A percentile compares a stretch with the other conserved stretches of the same genome.
These are phyloP conservation scores for Verticillium dahliae DNA, from an alignment of 2,329 filamentous ascomycete species.

Conservation along the genomic window DNA sequence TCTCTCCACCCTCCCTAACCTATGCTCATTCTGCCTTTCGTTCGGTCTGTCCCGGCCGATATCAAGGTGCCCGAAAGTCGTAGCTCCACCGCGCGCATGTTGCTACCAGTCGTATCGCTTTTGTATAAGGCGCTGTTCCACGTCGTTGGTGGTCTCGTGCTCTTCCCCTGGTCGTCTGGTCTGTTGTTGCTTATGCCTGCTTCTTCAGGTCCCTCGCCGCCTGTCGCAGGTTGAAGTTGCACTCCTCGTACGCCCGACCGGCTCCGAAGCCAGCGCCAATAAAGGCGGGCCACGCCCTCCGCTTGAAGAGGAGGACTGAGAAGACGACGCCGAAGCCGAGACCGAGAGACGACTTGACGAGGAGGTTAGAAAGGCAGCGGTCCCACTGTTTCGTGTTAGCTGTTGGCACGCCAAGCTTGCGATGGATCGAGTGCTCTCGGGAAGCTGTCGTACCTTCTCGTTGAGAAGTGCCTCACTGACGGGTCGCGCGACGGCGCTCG, in stretches of 20 bases:
- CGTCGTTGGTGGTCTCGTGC: constrained; percentile 12
- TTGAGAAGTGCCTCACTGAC: constrained; percentile 97
- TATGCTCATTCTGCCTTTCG: constrained; percentile 4
- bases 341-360: constrained; percentile 94
- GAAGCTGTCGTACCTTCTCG: constrained; percentile 71
- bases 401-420: background rate
- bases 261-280: constrained; percentile 92
- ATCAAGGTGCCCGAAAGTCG: background rate
- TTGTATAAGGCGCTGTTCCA: constrained; percentile 26
- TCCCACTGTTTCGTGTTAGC: constrained; percentile 66
- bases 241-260: constrained; percentile 96
- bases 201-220: constrained; percentile 52
- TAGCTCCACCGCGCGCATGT: constrained; percentile 1
- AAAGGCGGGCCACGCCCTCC: constrained; percentile 95
- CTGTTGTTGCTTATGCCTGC: constrained; percentile 28
- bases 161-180: constrained; percentile 7
- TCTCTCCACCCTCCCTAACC: constrained; percentile 7
- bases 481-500: constrained; percentile 67
- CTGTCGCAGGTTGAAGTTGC: constrained; percentile 72
- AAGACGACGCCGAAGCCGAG: constrained; percentile 98
- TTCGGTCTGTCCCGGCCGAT: background rate
- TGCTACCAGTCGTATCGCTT: background rate
- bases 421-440: background rate
- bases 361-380: constrained; percentile 91
- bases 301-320: constrained; percentile 96